Percentiles rank a stretch among this genome's conserved stretches.
phyloP scores from a whole-genome alignment of 305 asterid species.

The Fraxinus platypoda region DNA sequence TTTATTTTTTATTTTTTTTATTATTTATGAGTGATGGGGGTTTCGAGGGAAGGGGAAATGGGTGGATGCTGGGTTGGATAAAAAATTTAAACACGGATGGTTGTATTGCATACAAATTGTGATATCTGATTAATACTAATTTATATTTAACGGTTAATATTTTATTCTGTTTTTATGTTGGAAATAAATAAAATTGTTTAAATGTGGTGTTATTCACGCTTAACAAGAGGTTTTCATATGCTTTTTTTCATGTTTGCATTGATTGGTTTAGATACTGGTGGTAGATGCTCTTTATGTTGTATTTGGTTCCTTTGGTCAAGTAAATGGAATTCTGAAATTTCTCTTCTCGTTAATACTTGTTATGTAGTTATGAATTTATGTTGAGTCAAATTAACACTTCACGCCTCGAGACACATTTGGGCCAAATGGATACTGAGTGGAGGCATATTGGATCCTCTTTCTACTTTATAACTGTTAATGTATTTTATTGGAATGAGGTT shows the following conservation, averaged over 20 bases:
- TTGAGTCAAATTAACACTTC: neutral
- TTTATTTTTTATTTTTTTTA: neutral
- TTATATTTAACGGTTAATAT: neutral
- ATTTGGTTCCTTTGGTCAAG: neutral
- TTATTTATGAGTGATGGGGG: constrained; percentile 6
- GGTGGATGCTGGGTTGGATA: neutral
- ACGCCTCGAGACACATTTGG: neutral
- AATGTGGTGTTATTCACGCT: neutral
- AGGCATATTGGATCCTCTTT: neutral
- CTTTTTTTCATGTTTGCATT: neutral
- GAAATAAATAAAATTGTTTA: neutral
- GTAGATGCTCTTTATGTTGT: neutral
- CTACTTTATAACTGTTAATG: neutral
- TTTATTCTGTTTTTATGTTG: neutral
- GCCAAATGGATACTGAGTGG: neutral
- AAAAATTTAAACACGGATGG: neutral
- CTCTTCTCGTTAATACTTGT: neutral
- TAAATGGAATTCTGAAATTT: neutral
- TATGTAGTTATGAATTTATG: neutral
- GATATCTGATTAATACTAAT: neutral
- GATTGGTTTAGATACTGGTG: neutral
- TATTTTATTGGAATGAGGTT: neutral
- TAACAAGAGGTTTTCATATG: neutral
- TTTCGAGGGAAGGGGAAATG: neutral
- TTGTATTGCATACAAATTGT: neutral